Evolutionary conservation across 1,139 yeast species (phyloP).

Genomic region (Wickerhamomyces sp.): DNA sequence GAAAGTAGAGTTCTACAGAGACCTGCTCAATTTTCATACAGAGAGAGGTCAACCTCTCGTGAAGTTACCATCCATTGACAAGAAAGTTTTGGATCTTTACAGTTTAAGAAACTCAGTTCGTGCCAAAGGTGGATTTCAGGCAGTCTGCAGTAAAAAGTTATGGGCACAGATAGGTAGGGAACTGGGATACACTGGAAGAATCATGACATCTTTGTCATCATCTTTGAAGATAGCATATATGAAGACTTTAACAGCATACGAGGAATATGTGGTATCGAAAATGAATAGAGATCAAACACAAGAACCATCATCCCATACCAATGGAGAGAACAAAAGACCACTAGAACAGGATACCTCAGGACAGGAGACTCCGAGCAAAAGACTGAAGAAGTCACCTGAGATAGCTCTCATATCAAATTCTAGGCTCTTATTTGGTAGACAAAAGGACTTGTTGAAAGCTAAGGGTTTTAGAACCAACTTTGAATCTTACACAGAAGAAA

Average conservation of each 20-base stretch:
- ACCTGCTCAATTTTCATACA: conserved; percentile 30
- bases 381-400: conserved; percentile 8
- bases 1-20: conserved; percentile 30
- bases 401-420: conserved; percentile 43
- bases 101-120: conserved; percentile 46
- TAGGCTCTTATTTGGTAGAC: conserved; percentile 38
- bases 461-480: conserved; percentile 47
- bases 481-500: conserved; percentile 31
- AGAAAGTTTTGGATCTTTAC: conserved; percentile 50
- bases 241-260: conserved; percentile 20
- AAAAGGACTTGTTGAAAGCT: conserved; percentile 37
- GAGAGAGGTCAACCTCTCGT: conserved; percentile 14
- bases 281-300: background rate
- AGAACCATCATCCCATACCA: conserved; percentile 2
- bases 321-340: conserved; percentile 18
- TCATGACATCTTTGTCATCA: conserved; percentile 67
- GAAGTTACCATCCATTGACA: conserved; percentile 51
- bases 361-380: background rate
- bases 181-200: conserved; percentile 65
- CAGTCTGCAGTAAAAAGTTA: conserved; percentile 48
- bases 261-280: conserved; percentile 2
- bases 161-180: conserved; percentile 75
- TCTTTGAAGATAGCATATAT: conserved; percentile 58
- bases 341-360: conserved; percentile 1
- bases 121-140: conserved; percentile 53